Percentiles rank a stretch among this genome's conserved stretches.
These are phyloP conservation scores for Pascua sp. DNA, from an alignment of 1,284 basidiomycete species.

Conservation along the genomic window DNA sequence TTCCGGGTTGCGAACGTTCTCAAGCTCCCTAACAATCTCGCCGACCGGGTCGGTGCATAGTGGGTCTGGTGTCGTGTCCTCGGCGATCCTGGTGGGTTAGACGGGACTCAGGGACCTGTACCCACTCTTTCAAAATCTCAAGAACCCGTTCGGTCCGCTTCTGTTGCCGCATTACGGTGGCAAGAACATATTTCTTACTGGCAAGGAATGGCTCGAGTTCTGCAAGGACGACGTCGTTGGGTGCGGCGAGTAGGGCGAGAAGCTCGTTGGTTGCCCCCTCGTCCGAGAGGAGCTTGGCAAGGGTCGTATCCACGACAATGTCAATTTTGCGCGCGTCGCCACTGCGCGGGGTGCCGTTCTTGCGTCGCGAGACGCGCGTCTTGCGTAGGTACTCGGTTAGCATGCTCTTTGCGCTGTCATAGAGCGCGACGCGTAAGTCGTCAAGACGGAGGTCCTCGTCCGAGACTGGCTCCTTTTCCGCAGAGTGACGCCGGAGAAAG, in stretches of 20 bases:
- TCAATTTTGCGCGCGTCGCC: constrained; percentile 47
- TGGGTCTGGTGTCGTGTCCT: constrained; percentile 64
- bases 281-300: constrained; percentile 68
- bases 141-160: constrained; percentile 63
- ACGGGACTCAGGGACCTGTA: constrained; percentile 4
- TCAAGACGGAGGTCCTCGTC: constrained; percentile 23
- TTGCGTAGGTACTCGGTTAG: constrained; percentile 48
- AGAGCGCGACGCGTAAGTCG: constrained; percentile 33
- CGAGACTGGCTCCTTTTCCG: not conserved
- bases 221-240: constrained; percentile 59
- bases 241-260: constrained; percentile 59
- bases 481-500: constrained; percentile 8
- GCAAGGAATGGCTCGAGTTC: constrained; percentile 66
- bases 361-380: constrained; percentile 44
- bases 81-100: constrained; percentile 58
- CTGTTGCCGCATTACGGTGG: constrained; percentile 60
- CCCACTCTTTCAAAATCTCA: constrained; percentile 68
- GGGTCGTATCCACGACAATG: constrained; percentile 70
- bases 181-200: constrained; percentile 63
- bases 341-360: constrained; percentile 37
- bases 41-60: constrained; percentile 65
- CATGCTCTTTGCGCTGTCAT: constrained; percentile 43
- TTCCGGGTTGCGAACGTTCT: constrained; percentile 58
- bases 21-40: constrained; percentile 65
- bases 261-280: constrained; percentile 63